These are phyloP conservation scores for Arthrobotrys conoides DNA, from an alignment of 2,329 filamentous ascomycete genomes.

Conservation along the genomic window DNA sequence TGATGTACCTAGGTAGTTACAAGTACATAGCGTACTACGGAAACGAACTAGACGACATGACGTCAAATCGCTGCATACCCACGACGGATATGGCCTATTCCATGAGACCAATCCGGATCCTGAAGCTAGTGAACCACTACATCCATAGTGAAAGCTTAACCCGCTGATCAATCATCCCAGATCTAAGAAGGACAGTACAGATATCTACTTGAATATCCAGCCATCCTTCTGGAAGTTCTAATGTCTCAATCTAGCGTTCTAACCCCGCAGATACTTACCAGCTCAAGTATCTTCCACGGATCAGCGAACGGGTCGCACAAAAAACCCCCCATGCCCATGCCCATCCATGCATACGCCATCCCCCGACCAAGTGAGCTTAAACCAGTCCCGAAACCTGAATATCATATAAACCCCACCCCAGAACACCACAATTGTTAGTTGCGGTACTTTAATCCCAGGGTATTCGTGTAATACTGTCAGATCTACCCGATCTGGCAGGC, in stretches of 20 bases:
- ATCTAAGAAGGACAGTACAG: neutral
- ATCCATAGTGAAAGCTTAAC: too few relatives aligned
- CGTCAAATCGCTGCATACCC: too few relatives aligned
- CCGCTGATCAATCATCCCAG: neutral
- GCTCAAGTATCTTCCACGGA: slow-evolving; percentile 1
- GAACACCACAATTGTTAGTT: slow-evolving; percentile 26
- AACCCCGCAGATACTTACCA: slow-evolving; percentile 16
- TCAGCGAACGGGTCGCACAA: neutral
- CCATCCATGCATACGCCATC: neutral
- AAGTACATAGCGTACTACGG: too few relatives aligned
- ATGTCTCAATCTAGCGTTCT: slow-evolving; percentile 23
- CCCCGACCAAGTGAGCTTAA: slow-evolving; percentile 20
- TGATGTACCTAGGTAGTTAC: neutral
- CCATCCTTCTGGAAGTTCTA: slow-evolving; percentile 17
- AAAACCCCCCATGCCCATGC: neutral
- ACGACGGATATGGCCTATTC: too few relatives aligned
- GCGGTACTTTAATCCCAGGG: neutral
- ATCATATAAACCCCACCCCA: neutral
- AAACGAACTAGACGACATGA: too few relatives aligned
- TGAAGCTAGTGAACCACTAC: too few relatives aligned
- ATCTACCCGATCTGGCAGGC: slow-evolving; percentile 23
- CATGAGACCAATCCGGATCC: too few relatives aligned
- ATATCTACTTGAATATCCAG: neutral
- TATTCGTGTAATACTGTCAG: neutral
- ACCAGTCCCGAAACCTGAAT: slow-evolving; percentile 10